Conservation (phyloP, 2,329 filamentous ascomycete species). For the Arthrobotrys iridis region DNA sequence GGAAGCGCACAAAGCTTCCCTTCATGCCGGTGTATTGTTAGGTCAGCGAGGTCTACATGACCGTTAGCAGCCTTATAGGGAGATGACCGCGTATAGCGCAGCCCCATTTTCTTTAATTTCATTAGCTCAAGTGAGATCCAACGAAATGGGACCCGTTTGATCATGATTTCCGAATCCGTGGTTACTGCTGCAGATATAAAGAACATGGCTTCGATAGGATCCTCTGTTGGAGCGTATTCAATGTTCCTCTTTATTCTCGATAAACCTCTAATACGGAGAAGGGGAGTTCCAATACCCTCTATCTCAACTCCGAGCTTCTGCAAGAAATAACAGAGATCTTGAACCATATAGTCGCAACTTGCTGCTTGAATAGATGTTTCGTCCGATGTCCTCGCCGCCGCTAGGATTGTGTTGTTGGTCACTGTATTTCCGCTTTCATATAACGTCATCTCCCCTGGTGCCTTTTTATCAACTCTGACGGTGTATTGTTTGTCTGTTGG, state of each 20-base stretch:
- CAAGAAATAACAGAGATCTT: slow-evolving; percentile 34
- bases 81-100: background rate
- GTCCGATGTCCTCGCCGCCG: background rate
- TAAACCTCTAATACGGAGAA: slow-evolving; percentile 12
- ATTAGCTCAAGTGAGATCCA: slow-evolving; percentile 34
- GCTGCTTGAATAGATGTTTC: slow-evolving; percentile 21
- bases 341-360: slow-evolving; percentile 36
- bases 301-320: slow-evolving; percentile 19
- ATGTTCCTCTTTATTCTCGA: background rate
- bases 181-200: slow-evolving; percentile 31
- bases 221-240: slow-evolving; percentile 23
- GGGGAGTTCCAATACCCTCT: slow-evolving; percentile 25
- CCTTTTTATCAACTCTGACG: slow-evolving; percentile 5
- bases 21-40: slow-evolving; percentile 16
- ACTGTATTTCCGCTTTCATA: slow-evolving; percentile 41
- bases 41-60: slow-evolving; percentile 8
- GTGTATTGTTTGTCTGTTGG: background rate
- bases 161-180: slow-evolving; percentile 28
- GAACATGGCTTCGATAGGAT: slow-evolving; percentile 47
- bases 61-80: slow-evolving; percentile 23
- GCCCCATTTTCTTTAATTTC: slow-evolving; percentile 29
- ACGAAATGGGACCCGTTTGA: slow-evolving; percentile 21
- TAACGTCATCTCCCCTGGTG: slow-evolving; percentile 29
- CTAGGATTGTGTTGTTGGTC: slow-evolving; percentile 29
- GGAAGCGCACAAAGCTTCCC: slow-evolving; percentile 3